Conservation (phyloP, 2,329 filamentous ascomycete genomes). For the Penicillium sp. region DNA sequence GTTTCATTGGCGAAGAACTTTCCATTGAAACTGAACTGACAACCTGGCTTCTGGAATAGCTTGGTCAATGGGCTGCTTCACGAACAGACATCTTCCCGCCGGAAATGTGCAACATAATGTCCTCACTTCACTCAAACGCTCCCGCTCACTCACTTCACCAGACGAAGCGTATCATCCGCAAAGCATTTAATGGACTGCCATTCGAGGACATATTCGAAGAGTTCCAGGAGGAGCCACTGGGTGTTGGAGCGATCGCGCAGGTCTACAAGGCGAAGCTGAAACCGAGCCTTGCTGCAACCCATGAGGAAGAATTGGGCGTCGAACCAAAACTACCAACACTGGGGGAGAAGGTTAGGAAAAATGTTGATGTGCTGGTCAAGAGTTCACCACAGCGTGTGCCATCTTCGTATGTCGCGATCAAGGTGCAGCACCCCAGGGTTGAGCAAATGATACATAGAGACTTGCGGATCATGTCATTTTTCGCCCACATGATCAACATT, state of each 20-base stretch:
- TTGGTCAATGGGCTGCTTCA: slow-evolving; percentile 98
- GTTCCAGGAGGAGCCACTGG: slow-evolving; percentile 83
- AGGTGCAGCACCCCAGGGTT: slow-evolving; percentile 89
- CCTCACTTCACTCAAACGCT: slow-evolving; percentile 88
- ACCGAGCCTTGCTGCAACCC: slow-evolving; percentile 66
- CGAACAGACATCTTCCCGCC: slow-evolving; percentile 93
- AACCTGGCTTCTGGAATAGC: slow-evolving; percentile 43
- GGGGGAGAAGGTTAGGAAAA: slow-evolving; percentile 68
- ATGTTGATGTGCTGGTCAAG: slow-evolving; percentile 83
- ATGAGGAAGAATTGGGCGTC: slow-evolving; percentile 54
- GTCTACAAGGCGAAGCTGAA: slow-evolving; percentile 95
- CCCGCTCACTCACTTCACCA: slow-evolving; percentile 81
- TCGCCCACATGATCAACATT: slow-evolving; percentile 76
- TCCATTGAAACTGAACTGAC: background rate
- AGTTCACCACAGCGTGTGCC: slow-evolving; percentile 80
- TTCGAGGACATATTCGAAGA: slow-evolving; percentile 97
- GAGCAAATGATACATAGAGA: slow-evolving; percentile 89
- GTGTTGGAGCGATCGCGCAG: slow-evolving; percentile 94
- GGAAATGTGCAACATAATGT: slow-evolving; percentile 91
- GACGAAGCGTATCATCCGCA: slow-evolving; percentile 75
- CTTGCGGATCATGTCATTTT: slow-evolving; percentile 88
- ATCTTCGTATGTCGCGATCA: slow-evolving; percentile 89
- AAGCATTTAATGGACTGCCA: slow-evolving; percentile 72
- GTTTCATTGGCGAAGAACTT: background rate
- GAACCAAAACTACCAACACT: slow-evolving; percentile 52